Evolutionary conservation across 805 yeast species (phyloP), one percentile per base, ranked within the genome.

Genomic region (Candida fluviatilis): DNA sequence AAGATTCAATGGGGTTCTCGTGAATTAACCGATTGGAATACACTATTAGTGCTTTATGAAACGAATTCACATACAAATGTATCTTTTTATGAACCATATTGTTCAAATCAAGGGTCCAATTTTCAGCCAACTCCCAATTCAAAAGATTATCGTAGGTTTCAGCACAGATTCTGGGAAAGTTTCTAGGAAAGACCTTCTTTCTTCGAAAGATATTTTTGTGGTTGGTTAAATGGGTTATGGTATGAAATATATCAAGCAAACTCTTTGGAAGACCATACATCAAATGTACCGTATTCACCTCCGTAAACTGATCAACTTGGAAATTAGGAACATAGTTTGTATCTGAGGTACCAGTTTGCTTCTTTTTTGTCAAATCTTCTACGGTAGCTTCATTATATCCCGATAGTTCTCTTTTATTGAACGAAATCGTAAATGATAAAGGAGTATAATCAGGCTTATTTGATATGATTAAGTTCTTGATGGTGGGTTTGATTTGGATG

Each of bases 81-180:
- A 75, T 31, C 2, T 64, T 60, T 42, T 64, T 61, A 47, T 76
- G 80, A 33, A 69, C 52, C 11, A 27, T 42, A 28, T 48, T 41
- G 25, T 51, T 49, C 7, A 51, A 41, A 46, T 64, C 60, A 13
- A 75, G 50, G 27, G 55, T 52, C 80, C 79, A 74, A 15, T 51
- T 38, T 18, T 45, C 42, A 15, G 64, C 28, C 36, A 39, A 33
- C 23, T 40, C 68, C 81, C 81, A 77, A 35, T 55, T 62, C 32
- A 67, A 40, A 15, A 77, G 51, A 26, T 64, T 69, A 39, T 76
- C 80, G 43, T 76, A 80, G 2, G 71, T 48, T 37, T 76, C 80
- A 37, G 80, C 75, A 46, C 81, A 76, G 2, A 75, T 59, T 37
- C 66, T 63, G 3, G 81, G 80, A 49, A 75, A 77, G 46, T 76